Evolutionary conservation across 495 filamentous ascomycete genomes (phyloP), one percentile per base, ranked within the genome.

Genomic region (Talaromyces nanjingensis): DNA sequence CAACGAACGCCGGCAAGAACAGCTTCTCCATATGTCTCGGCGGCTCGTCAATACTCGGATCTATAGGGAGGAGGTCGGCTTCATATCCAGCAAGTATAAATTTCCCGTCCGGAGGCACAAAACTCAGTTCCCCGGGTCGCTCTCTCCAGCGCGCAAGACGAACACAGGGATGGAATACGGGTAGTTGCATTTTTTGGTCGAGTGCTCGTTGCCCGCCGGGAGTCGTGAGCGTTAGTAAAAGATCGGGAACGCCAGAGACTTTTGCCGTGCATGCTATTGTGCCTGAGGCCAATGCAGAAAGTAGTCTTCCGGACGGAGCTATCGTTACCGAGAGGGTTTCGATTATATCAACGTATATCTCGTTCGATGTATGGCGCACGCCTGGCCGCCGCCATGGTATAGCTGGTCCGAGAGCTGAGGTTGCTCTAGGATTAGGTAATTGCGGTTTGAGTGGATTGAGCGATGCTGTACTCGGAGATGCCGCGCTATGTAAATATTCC

Each of bases 91-190:
- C 92, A 8, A 98, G 82, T 12, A 94, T 90, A 71, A 98, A 98
- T n/a, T 90, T 83, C 20, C 94, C 94, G 71, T 99, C 94, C 1
- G 94, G 94, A 9, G 94, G 94, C 20, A 99, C 85, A 71, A 98
- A 99, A 72, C 90, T 93, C 18, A 99, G 81, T 66, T 96, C 89
- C 1, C 94, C 94, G 0, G 94, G 92, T 42, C 83, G 83, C 63
- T 96, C 91, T 62, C 87, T 84, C 94, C 94, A 99, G 42, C 85
- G 79, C 20, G 86, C 87, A 20, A 98, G 76, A 18, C 96, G 82
- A 8, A 99, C 94, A 71, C 92, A 98, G 1, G 94, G 94, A 70
- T 99, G 94, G 70, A 99, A 99, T 0, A 97, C 92, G 0, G 93
- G 93, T n/a, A 96, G 76, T 63, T 92, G 87, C 62, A 98, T 83